Base-by-base conservation (phyloP, 441 rosid species). In the Geranium incanum region DNA sequence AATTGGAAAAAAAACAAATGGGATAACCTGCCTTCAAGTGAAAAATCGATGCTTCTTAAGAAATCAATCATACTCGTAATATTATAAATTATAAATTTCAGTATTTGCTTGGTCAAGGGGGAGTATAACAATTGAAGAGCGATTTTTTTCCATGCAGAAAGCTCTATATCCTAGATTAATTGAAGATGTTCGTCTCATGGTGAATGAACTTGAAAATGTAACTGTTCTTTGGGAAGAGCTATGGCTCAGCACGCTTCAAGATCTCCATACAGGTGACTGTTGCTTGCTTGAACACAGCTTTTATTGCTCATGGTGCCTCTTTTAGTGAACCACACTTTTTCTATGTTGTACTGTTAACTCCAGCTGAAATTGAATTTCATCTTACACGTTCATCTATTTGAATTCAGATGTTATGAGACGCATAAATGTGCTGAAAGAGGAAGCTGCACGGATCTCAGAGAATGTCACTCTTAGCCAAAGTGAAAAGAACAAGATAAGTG, bases 181-280 rank as follows among this genome's bases (percentile, higher is more conserved):
- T 81, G 93, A 92, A 81, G 97, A 90, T 82, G 99, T 95, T 79
- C 97, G 91, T 79, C 96, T 95, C 74, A 86, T 95, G 97, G 88
- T 95, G 77, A 87, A 84, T 80, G 97, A 92, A 76, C 97, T 95
- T 71, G 95, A 85, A 72, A 95, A 92, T 79, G 89, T 90, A 70
- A 92, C 99, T 74, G 97, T 95, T 78, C 96, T 95, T 66, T 95
- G 99, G 99, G 99, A 95, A 86, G 99, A 95, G 79, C 85, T 95
- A 52, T 95, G 99, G 97, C 93, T 95, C 71, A 86, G 97, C 85
- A 92, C 99, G 39, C 97, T 95, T 80, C 97, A 95, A 80, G 99
- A 92, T 80, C 93, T 95, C 83, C 97, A 92, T 77, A 86, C 92
- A 84, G 99, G 99, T 95, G 83, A 76, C 57, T 45, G 60, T 74